These are phyloP conservation scores for Neospermospora avenae DNA, from an alignment of 2,329 filamentous ascomycete genomes.

Conservation along the genomic window DNA sequence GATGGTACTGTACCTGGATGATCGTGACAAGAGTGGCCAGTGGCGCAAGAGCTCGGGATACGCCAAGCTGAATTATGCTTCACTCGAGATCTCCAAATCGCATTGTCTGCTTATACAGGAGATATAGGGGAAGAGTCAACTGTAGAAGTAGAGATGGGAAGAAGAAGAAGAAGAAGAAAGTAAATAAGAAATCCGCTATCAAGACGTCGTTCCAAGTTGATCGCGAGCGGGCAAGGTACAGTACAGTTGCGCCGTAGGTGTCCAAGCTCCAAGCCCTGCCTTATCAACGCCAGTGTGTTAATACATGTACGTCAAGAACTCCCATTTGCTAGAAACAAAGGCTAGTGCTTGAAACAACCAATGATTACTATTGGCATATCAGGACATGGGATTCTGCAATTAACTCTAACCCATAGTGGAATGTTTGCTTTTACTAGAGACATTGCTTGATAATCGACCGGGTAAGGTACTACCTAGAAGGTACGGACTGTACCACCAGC, in stretches of 20 bases:
- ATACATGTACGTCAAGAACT: not conserved
- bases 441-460: conserved; percentile 9
- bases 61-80: not conserved
- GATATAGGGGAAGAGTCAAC: no score
- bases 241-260: not conserved
- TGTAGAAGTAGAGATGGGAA: no score
- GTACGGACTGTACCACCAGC: no score
- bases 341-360: not conserved
- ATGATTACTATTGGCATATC: conserved; percentile 8
- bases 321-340: conserved; percentile 4
- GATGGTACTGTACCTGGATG: not conserved
- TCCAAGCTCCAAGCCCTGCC: no score
- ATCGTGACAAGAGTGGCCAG: not conserved
- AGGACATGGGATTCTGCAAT: not conserved
- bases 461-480: no score
- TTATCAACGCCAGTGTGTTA: not conserved
- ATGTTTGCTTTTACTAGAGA: not conserved
- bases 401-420: not conserved
- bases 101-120: not conserved
- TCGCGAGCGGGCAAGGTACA: not conserved
- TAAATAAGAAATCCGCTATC: not conserved
- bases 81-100: not conserved
- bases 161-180: not conserved
- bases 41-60: not conserved
- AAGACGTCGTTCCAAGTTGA: not conserved